Evolutionary conservation across 345 rosid genomes (phyloP).

Genomic region (Eutrema yunnanense): DNA sequence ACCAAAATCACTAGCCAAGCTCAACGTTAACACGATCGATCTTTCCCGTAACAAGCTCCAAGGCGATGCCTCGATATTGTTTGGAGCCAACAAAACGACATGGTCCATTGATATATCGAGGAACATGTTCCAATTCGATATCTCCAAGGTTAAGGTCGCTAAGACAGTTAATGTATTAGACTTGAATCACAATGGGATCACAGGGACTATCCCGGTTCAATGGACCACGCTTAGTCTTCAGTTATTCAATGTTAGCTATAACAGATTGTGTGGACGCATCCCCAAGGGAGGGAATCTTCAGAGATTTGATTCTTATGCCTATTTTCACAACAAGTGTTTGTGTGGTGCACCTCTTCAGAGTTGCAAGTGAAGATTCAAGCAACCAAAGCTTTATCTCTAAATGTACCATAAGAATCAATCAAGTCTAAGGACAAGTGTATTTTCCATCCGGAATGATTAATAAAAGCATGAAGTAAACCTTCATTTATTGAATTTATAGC

Average conservation of each 20-base stretch:
- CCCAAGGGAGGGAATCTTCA: slow-evolving; percentile 58
- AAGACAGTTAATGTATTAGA: slow-evolving; percentile 36
- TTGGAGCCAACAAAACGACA: slow-evolving; percentile 28
- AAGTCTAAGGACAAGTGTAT: neutral
- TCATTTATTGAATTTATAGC: neutral
- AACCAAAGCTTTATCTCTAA: neutral
- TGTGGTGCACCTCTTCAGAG: slow-evolving; percentile 60
- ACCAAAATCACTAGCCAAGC: slow-evolving; percentile 47
- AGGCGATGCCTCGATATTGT: slow-evolving; percentile 63
- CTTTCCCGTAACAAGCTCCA: slow-evolving; percentile 54
- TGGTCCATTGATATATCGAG: slow-evolving; percentile 46
- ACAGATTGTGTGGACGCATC: slow-evolving; percentile 58
- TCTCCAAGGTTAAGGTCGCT: slow-evolving; percentile 42
- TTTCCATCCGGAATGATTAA: neutral
- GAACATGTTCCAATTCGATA: slow-evolving; percentile 52
- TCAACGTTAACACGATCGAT: slow-evolving; percentile 41
- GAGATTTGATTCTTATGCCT: slow-evolving; percentile 41
- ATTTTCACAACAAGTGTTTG: slow-evolving; percentile 64
- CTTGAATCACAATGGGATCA: slow-evolving; percentile 58
- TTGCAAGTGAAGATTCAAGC: slow-evolving; percentile 34
- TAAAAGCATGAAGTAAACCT: neutral
- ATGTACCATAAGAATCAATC: neutral
- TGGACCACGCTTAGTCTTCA: slow-evolving; percentile 31
- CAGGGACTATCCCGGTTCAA: slow-evolving; percentile 42
- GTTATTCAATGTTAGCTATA: slow-evolving; percentile 62